Evolutionary conservation across 257 asterid genomes (phyloP), one percentile per base, ranked within the genome.

Genomic region (Ilex asprella): DNA sequence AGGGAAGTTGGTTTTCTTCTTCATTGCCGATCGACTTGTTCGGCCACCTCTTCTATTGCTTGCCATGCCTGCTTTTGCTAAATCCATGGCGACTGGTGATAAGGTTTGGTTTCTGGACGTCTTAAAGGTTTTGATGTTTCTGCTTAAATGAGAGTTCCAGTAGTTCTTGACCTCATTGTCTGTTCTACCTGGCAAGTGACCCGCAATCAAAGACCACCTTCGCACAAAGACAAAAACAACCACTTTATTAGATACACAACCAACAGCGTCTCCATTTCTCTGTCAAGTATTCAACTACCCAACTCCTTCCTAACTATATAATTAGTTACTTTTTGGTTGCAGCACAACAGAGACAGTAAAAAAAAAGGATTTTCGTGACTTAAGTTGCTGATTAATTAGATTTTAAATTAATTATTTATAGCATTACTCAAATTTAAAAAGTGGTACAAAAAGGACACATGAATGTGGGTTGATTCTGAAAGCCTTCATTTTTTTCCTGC

Each of bases 91-190:
- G 49, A 3, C 46, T 57, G 74, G 70, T 1, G 73, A 77, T 7
- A 65, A 16, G 51, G 72, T 63, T 10, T 65, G 51, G 6, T 70
- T 74, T 14, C 56, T 63, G 1, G 78, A 77, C 15, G 65, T 73
- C 41, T 87, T 82, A 50, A 73, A 78, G 39, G 72, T 63, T 51
- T 80, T 65, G 16, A 84, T 56, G 62, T 79, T 86, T 64, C 94
- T 69, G 74, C 98, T 77, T 9, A 91, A 52, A 60, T 86, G 98
- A 59, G 96, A 91, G 68, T 87, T 91, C 96, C 97, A 91, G 59
- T 91, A 87, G 32, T 91, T 91, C 30, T 91, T 91, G 0, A 91
- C 82, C 76, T 91, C 97, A 82, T 91, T 91, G 89, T 91, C 97
- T 70, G 97, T 91, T 84, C 98, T 79, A 78, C 98, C 95, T 21